Percentiles rank a stretch among this genome's conserved stretches.
Conservation (phyloP, 2,329 filamentous ascomycete genomes). For the Fusarium newnesense region DNA sequence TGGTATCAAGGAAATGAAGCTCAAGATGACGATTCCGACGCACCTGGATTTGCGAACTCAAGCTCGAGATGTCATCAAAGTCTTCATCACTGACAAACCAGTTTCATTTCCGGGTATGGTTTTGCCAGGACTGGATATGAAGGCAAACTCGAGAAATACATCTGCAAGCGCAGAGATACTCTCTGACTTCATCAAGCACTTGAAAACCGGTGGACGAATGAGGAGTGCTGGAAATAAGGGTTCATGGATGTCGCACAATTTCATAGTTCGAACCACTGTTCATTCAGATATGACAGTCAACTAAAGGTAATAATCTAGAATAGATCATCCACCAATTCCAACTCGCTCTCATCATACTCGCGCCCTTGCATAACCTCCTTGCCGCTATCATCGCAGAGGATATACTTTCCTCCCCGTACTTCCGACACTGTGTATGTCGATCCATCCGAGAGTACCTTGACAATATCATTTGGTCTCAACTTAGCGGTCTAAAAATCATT, state of each 20-base stretch:
- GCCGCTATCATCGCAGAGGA: not conserved
- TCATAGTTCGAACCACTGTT: not conserved
- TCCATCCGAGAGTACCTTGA: not conserved
- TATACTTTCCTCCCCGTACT: not conserved
- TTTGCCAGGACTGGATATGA: not conserved
- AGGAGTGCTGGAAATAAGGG: not conserved
- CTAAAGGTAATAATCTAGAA: not conserved
- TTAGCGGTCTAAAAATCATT: accelerated
- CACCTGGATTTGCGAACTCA: not conserved
- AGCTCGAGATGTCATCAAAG: not conserved
- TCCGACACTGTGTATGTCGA: not conserved
- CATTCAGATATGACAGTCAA: no score
- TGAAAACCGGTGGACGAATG: not conserved
- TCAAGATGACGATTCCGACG: not conserved
- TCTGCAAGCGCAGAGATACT: not conserved
- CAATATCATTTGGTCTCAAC: not conserved
- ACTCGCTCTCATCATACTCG: not conserved
- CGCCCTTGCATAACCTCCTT: not conserved
- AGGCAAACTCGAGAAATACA: accelerated
- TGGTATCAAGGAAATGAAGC: accelerated
- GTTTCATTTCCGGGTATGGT: not conserved
- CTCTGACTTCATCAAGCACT: not conserved
- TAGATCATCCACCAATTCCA: not conserved
- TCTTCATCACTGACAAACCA: not conserved
- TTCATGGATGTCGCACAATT: not conserved